These are phyloP conservation scores for Ogataea siamensis DNA, from an alignment of 805 yeast species.

Conservation along the genomic window DNA sequence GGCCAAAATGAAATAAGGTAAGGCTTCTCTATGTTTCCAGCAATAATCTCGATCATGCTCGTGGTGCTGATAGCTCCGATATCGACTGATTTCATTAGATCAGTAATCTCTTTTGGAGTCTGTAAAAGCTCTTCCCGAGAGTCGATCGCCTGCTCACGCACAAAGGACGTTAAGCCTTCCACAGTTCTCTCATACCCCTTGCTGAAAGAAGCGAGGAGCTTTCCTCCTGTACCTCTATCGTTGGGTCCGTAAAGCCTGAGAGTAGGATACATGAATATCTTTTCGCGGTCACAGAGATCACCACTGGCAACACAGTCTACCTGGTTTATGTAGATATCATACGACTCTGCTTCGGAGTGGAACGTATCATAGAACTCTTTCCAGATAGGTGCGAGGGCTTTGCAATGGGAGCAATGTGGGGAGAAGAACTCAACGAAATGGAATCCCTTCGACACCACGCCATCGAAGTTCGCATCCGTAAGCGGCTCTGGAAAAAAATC, in stretches of 20 bases:
- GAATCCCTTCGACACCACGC: constrained; percentile 47
- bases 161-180: constrained; percentile 50
- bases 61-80: constrained; percentile 31
- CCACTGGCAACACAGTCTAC: constrained; percentile 87
- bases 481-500: constrained; percentile 50
- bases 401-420: constrained; percentile 87
- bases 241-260: constrained; percentile 67
- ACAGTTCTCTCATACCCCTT: constrained; percentile 42
- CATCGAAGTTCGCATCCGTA: constrained; percentile 49
- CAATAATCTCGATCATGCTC: constrained; percentile 46
- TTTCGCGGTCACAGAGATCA: constrained; percentile 74
- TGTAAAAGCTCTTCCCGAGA: constrained; percentile 44
- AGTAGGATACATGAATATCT: constrained; percentile 65
- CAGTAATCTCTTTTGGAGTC: constrained; percentile 42
- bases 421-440: constrained; percentile 87
- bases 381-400: constrained; percentile 80
- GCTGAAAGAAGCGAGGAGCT: constrained; percentile 46
- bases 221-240: constrained; percentile 38
- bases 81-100: constrained; percentile 7
- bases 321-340: constrained; percentile 59
- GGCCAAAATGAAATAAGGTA: constrained; percentile 68
- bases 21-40: constrained; percentile 51
- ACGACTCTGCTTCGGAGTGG: constrained; percentile 44
- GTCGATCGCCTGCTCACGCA: constrained; percentile 46
- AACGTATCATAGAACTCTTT: constrained; percentile 55